Base-by-base conservation (phyloP, 139 green algal genomes). In the Auxenochlorella pyrenoidosa region DNA sequence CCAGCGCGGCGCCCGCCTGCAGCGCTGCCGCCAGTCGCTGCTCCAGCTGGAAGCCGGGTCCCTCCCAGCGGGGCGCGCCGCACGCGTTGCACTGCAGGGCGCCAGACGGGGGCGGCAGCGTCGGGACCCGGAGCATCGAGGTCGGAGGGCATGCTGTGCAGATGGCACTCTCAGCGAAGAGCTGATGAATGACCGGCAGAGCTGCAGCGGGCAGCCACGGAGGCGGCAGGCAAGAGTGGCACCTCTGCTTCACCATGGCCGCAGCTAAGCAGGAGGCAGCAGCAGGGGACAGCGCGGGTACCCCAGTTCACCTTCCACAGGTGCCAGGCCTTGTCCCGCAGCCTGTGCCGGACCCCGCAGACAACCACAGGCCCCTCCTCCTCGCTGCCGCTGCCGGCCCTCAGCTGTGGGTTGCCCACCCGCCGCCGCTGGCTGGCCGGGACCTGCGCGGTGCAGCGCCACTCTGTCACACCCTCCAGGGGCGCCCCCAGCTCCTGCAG, bases 41-140 rank as follows among this genome's bases (percentile, higher is more conserved):
- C 63, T 85, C 30, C 80, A 85, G 80, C 80, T 85, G 80, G 60
- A 66, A 85, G 60, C 80, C 80, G 0, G 80, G 80, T 12, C 80
- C 80, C 34, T 85, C 80, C 80, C 80, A 85, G 51, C 80, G 80
- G 2, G 80, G 40, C 21, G 41, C 63, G 18, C 63, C 80, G 41
- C 80, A 85, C 3, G 26, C 26, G 5, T 2, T 40, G 63, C 80
- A 85, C 80, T 75, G 80, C 51, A 82, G 43, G 34, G 40, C 19
- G 73, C 15, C 54, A 63, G 54, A 2, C 54, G 30, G 73, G 38
- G 71, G 34, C 2, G n/a, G n/a, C n/a, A n/a, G n/a, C n/a, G n/a
- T n/a, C n/a, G n/a, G n/a, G n/a, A n/a, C n/a, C n/a, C n/a, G 4
- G 71, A 12, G 40, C n/a, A 18, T 34, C 2, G 1, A 44, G 34